A percentile compares a stretch with the other conserved stretches of the same genome.
These are phyloP conservation scores for Blastobotrys attinorum DNA, from an alignment of 805 yeast genomes.

Conservation along the genomic window DNA sequence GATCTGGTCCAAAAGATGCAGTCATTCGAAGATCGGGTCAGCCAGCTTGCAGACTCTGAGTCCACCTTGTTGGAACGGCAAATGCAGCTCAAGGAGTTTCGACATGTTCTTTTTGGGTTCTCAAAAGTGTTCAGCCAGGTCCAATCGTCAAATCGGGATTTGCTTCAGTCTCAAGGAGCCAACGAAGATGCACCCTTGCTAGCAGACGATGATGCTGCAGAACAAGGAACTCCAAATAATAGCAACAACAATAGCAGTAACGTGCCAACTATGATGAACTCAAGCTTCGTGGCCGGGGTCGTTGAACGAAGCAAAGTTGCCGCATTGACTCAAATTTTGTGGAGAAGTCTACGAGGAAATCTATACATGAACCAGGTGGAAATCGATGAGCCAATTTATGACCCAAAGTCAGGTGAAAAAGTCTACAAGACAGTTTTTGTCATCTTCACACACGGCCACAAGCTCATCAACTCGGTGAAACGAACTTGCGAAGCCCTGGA, in stretches of 20 bases:
- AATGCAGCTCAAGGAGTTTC: constrained; percentile 59
- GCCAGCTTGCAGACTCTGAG: constrained; percentile 61
- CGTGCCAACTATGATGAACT: constrained; percentile 18
- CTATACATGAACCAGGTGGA: constrained; percentile 69
- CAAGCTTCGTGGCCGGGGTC: constrained; percentile 69
- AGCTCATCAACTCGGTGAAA: constrained; percentile 61
- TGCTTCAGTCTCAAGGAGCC: constrained; percentile 28
- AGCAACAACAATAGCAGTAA: constrained; percentile 5
- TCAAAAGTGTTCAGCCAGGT: constrained; percentile 37
- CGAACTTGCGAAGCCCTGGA: constrained; percentile 87
- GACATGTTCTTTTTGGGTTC: constrained; percentile 49
- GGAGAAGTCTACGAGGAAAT: constrained; percentile 93
- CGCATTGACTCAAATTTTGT: constrained; percentile 70
- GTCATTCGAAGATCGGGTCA: constrained; percentile 63
- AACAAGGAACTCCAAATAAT: constrained; percentile 10
- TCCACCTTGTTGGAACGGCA: constrained; percentile 57
- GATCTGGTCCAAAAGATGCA: constrained; percentile 56
- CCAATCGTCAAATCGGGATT: constrained; percentile 22
- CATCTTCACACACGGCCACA: constrained; percentile 84
- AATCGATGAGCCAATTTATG: constrained; percentile 61
- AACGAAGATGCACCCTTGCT: constrained; percentile 32
- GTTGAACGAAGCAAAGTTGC: constrained; percentile 63
- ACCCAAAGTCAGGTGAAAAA: constrained; percentile 45
- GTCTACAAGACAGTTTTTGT: constrained; percentile 77
- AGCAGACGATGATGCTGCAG: constrained; percentile 33